phyloP scores from a whole-genome alignment of 768 basidiomycete genomes.

The Coprinopsis marcescibilis region DNA sequence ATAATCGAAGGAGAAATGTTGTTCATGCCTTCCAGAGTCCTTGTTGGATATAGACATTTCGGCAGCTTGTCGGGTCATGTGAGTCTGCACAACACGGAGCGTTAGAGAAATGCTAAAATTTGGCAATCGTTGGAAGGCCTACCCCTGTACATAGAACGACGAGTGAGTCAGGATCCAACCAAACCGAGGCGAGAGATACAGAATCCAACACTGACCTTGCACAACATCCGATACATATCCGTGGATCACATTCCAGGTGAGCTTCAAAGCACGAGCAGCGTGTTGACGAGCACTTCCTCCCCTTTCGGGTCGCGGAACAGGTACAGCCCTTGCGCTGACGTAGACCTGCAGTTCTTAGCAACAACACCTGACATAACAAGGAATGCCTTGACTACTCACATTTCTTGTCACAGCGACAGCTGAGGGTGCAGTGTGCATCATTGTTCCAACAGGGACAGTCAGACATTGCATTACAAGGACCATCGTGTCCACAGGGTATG shows the following conservation, averaged over 20 bases:
- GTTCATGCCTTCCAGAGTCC: neutral
- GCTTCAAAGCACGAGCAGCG: conserved; percentile 32
- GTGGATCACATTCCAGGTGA: conserved; percentile 48
- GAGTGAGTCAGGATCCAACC: neutral
- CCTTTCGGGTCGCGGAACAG: conserved; percentile 11
- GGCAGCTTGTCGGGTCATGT: neutral
- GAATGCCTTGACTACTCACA: conserved; percentile 25
- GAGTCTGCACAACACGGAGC: neutral
- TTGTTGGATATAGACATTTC: conserved; percentile 2
- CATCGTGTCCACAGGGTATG: conserved; percentile 40
- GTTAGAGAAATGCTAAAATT: too few species aligned
- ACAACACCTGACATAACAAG: conserved; percentile 9
- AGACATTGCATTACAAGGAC: conserved; percentile 34
- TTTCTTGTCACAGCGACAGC: conserved; percentile 39
- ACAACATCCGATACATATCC: conserved; percentile 39
- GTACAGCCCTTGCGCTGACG: conserved; percentile 37
- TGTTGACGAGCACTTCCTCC: conserved; percentile 16
- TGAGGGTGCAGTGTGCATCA: conserved; percentile 38
- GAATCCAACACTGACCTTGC: conserved; percentile 30
- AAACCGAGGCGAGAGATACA: neutral
- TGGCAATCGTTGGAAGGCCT: too few species aligned
- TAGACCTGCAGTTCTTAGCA: conserved; percentile 24
- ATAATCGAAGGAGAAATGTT: neutral
- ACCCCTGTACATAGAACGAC: conserved; percentile 11
- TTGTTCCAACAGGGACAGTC: conserved; percentile 35